These are phyloP conservation scores for Apiospora pterosperma DNA, from an alignment of 2,329 filamentous ascomycete genomes.

Conservation along the genomic window DNA sequence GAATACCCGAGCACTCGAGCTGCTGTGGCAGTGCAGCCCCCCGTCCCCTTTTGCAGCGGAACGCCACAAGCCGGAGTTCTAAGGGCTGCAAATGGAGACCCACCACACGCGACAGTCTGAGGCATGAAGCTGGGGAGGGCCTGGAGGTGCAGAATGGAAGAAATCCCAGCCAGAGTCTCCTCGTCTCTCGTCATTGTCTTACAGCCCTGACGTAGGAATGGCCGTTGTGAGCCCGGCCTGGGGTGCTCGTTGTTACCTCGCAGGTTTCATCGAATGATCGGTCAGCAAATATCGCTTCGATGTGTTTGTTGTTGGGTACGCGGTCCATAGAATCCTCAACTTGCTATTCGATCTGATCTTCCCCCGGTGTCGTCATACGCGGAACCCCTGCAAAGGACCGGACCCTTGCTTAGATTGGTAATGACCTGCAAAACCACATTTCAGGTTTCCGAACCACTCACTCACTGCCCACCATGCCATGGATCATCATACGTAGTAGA, in stretches of 20 bases:
- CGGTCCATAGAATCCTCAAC: not conserved
- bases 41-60: not conserved
- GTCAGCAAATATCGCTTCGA: not conserved
- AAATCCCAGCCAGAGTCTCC: not conserved
- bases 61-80: not conserved
- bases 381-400: not conserved
- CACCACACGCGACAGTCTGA: not conserved
- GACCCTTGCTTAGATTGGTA: not conserved
- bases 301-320: not conserved
- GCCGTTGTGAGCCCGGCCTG: not conserved
- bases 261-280: conserved; percentile 2
- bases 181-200: not conserved
- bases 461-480: no score
- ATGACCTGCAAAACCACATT: not conserved
- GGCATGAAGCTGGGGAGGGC: not conserved
- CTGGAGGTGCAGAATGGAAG: not conserved
- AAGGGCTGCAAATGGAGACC: not conserved
- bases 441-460: not conserved
- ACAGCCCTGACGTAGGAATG: not conserved
- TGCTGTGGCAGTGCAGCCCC: not conserved
- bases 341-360: not conserved
- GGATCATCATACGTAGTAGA: no score
- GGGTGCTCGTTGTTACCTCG: not conserved
- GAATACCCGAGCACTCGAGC: not conserved
- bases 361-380: not conserved